phyloP scores from a whole-genome alignment of 208 protist species.

The Trypanosoma congolense region DNA sequence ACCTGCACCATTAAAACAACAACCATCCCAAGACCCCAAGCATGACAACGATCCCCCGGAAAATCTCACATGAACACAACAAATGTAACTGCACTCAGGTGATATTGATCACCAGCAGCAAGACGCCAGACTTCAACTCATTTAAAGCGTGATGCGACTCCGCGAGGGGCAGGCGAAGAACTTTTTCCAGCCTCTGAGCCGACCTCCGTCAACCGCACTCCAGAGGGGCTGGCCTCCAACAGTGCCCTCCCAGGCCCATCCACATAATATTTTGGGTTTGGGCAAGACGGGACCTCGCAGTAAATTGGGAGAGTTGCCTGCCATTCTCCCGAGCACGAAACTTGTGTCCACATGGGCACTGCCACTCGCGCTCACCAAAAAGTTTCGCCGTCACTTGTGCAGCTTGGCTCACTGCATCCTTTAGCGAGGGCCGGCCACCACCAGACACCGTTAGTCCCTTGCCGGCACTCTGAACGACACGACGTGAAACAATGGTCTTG shows the following conservation, averaged over 20 bases:
- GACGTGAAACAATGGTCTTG: slow-evolving; percentile 69
- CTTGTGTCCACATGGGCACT: slow-evolving; percentile 87
- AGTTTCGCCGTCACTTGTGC: slow-evolving; percentile 58
- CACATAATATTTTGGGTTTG: slow-evolving; percentile 88
- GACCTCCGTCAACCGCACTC: slow-evolving; percentile 75
- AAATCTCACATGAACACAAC: too few relatives aligned
- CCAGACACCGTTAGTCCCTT: slow-evolving; percentile 45
- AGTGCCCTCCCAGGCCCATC: slow-evolving; percentile 76
- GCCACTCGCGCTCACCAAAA: slow-evolving; percentile 82
- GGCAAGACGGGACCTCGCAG: slow-evolving; percentile 86
- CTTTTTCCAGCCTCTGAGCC: slow-evolving; percentile 13
- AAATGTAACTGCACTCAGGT: too few relatives aligned
- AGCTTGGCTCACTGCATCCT: slow-evolving; percentile 48
- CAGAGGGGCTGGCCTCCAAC: slow-evolving; percentile 77
- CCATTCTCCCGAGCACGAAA: slow-evolving; percentile 85
- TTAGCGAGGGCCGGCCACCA: slow-evolving; percentile 36
- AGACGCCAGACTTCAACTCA: too few relatives aligned
- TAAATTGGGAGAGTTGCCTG: slow-evolving; percentile 75
- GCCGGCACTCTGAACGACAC: slow-evolving; percentile 30
- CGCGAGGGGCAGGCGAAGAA: slow-evolving; percentile 9
- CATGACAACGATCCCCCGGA: too few relatives aligned
- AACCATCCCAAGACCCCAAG: too few relatives aligned
- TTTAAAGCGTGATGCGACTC: slow-evolving; percentile 67
- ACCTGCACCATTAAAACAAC: too few relatives aligned
- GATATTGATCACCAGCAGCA: too few relatives aligned